These are phyloP conservation scores for Kalmusia sp. DNA, from an alignment of 2,329 filamentous ascomycete genomes.

Conservation along the genomic window DNA sequence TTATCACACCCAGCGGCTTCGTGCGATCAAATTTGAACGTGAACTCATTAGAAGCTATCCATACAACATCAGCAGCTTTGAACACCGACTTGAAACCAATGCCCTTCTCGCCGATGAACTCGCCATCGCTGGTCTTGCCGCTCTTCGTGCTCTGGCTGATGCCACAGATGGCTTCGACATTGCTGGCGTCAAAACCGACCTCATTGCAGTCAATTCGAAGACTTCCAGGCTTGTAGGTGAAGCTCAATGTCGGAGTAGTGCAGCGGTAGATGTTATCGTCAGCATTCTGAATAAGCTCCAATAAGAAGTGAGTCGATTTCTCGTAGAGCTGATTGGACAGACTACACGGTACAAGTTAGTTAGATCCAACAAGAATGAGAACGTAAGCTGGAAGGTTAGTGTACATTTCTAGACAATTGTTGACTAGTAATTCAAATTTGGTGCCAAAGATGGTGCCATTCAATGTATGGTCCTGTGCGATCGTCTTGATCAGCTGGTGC, in stretches of 20 bases:
- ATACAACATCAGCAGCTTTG: slow-evolving; percentile 36
- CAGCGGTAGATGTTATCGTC: slow-evolving; percentile 57
- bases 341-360: neutral
- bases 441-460: neutral
- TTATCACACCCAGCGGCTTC: slow-evolving; percentile 1
- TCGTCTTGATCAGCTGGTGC: neutral
- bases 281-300: slow-evolving; percentile 63
- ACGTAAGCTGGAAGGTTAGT: neutral
- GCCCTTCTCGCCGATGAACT: slow-evolving; percentile 43
- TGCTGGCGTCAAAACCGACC: slow-evolving; percentile 21
- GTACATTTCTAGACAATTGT: neutral
- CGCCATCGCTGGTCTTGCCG: slow-evolving; percentile 12
- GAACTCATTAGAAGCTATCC: slow-evolving; percentile 6
- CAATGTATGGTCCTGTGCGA: neutral
- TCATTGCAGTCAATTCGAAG: slow-evolving; percentile 55
- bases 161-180: slow-evolving; percentile 56
- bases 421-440: neutral
- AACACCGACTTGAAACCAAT: slow-evolving; percentile 49
- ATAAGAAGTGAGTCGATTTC: slow-evolving; percentile 49
- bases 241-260: slow-evolving; percentile 32
- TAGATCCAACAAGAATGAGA: neutral
- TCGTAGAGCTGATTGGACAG: slow-evolving; percentile 39
- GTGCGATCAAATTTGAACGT: slow-evolving; percentile 10
- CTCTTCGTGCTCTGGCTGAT: slow-evolving; percentile 56
- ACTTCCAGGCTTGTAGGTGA: slow-evolving; percentile 13